Evolutionary conservation across 2,329 filamentous ascomycete genomes (phyloP).

Genomic region (Hypoxylon sp.): DNA sequence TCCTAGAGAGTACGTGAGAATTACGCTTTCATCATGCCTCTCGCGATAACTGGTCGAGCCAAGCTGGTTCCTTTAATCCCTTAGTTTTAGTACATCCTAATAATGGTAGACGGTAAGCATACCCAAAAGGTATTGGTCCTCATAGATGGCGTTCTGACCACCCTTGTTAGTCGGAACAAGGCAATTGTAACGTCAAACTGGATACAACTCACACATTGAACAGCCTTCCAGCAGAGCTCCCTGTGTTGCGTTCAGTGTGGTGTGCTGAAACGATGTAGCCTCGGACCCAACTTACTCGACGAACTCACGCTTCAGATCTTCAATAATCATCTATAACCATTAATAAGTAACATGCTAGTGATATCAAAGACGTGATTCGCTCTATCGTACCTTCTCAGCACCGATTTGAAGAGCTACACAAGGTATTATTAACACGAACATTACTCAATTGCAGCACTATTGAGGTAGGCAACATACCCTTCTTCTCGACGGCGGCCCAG

Average conservation of each 20-base stretch:
- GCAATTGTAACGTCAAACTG: neutral
- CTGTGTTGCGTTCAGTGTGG: neutral
- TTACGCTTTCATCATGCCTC: slow-evolving; percentile 10
- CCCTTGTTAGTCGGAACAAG: neutral
- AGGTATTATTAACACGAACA: neutral
- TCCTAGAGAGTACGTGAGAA: neutral
- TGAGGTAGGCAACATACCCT: slow-evolving; percentile 58
- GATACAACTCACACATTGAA: neutral
- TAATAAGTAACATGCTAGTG: neutral
- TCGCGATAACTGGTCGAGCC: slow-evolving; percentile 78
- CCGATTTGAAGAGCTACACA: neutral
- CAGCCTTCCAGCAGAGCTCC: slow-evolving; percentile 3
- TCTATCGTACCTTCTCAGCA: neutral
- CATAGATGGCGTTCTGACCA: slow-evolving; percentile 63
- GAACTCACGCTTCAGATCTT: slow-evolving; percentile 2
- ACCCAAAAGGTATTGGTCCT: slow-evolving; percentile 61
- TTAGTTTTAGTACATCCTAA: slow-evolving; percentile 59
- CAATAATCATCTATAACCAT: neutral
- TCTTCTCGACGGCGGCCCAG: slow-evolving; percentile 79
- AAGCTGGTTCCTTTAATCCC: slow-evolving; percentile 69
- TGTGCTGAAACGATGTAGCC: no score
- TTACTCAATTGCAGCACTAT: neutral
- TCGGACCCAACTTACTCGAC: neutral
- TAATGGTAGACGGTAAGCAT: neutral
- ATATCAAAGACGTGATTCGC: neutral